Conservation (phyloP, 1,139 yeast species). For the Blastobotrys indianensis region DNA sequence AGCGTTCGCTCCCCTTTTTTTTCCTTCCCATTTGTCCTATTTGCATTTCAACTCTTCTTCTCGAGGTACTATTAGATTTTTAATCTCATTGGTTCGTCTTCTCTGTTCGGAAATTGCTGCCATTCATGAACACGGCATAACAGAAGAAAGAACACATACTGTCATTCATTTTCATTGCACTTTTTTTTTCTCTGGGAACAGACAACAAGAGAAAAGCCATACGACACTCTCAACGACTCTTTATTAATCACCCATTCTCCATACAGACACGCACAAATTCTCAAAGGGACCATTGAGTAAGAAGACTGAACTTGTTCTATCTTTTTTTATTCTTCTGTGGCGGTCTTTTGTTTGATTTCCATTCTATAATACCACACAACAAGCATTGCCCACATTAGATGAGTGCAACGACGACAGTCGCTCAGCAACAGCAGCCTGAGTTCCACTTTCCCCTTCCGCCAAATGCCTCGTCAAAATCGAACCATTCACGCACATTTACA, state of each 20-base stretch:
- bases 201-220: too few species aligned
- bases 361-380: neutral
- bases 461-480: neutral
- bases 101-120: neutral
- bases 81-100: slow-evolving; percentile 2
- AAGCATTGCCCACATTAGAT: slow-evolving; percentile 2
- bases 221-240: too few species aligned
- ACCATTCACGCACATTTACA: slow-evolving; percentile 13
- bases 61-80: neutral
- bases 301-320: too few species aligned
- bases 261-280: too few species aligned
- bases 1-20: neutral
- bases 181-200: too few species aligned
- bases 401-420: slow-evolving; percentile 1
- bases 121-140: neutral
- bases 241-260: too few species aligned
- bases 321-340: too few species aligned
- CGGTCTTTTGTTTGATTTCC: neutral
- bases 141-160: neutral
- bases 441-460: slow-evolving; percentile 7
- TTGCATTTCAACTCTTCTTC: neutral
- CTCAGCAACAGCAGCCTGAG: slow-evolving; percentile 4
- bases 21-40: neutral
- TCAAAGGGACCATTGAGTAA: too few species aligned
- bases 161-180: too few species aligned